These are phyloP conservation scores for Trichoderma atrobrunneum DNA, from an alignment of 2,329 filamentous ascomycete species.

Conservation along the genomic window DNA sequence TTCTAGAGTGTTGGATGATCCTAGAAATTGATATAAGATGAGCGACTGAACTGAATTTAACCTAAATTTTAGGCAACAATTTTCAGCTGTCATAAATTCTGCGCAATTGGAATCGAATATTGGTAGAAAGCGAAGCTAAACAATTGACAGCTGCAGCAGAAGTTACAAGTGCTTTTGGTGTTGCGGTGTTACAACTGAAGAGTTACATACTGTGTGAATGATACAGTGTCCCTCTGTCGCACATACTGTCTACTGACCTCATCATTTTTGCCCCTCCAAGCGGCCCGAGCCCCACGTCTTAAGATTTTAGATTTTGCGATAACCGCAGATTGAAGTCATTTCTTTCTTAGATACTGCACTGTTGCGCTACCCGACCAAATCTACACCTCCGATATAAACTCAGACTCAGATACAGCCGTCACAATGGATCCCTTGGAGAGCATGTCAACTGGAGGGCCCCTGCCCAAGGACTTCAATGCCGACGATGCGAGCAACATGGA, in stretches of 20 bases:
- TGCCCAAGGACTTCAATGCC: constrained; percentile 59
- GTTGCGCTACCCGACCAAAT: neutral
- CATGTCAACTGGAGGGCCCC: constrained; percentile 33
- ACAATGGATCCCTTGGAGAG: constrained; percentile 41
- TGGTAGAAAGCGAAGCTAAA: neutral
- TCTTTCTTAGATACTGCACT: neutral
- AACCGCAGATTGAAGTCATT: neutral
- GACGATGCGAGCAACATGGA: constrained; percentile 55
- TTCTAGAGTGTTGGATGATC: neutral
- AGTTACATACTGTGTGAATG: neutral
- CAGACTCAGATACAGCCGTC: neutral
- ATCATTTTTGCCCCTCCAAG: constrained; percentile 20
- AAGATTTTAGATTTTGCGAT: constrained; percentile 21
- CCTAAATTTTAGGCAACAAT: neutral
- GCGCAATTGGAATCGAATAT: too few species aligned
- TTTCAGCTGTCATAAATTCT: neutral
- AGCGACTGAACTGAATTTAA: neutral
- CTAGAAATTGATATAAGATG: neutral
- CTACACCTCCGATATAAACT: neutral
- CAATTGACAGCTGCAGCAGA: neutral
- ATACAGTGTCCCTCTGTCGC: neutral
- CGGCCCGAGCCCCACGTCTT: constrained; percentile 8
- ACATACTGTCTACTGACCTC: constrained; percentile 14
- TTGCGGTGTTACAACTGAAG: neutral
- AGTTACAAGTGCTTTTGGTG: neutral